Evolutionary conservation across 1,284 basidiomycete species (phyloP).

Genomic region (Anthracocystis setariae): DNA sequence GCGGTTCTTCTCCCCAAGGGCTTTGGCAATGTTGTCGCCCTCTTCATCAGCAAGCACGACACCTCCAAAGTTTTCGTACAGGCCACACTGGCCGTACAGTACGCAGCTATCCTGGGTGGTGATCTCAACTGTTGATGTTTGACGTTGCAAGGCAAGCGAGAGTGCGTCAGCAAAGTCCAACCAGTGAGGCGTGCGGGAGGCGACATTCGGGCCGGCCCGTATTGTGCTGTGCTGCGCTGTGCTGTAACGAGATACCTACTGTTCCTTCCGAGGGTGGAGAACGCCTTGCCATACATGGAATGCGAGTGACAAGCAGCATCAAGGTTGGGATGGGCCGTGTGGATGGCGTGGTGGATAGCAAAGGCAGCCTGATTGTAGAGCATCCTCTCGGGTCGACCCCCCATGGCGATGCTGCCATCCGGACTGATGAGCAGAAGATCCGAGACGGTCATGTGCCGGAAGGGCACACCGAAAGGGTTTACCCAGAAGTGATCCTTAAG

Average conservation of each 20-base stretch:
- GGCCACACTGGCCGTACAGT: slow-evolving; percentile 64
- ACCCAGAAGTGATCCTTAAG: slow-evolving; percentile 73
- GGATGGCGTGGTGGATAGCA: slow-evolving; percentile 73
- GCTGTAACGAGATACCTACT: slow-evolving; percentile 58
- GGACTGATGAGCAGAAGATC: slow-evolving; percentile 57
- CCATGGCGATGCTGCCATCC: slow-evolving; percentile 49
- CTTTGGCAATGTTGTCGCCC: slow-evolving; percentile 72
- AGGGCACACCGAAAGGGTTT: slow-evolving; percentile 56
- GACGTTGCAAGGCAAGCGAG: neutral
- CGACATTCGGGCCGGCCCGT: no score
- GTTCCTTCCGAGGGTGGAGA: slow-evolving; percentile 73
- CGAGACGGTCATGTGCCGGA: slow-evolving; percentile 51
- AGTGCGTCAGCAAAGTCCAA: neutral
- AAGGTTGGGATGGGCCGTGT: slow-evolving; percentile 75
- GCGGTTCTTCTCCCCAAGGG: slow-evolving; percentile 71
- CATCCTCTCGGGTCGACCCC: slow-evolving; percentile 53
- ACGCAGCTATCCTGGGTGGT: slow-evolving; percentile 68
- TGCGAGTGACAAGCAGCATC: slow-evolving; percentile 76
- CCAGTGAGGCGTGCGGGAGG: neutral
- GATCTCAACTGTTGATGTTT: slow-evolving; percentile 67
- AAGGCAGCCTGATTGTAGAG: slow-evolving; percentile 70
- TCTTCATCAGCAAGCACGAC: slow-evolving; percentile 75
- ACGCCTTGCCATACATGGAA: slow-evolving; percentile 74
- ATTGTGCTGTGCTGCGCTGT: no score
- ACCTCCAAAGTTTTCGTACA: slow-evolving; percentile 71